These are phyloP conservation scores for Trypanosoma caninum DNA, from an alignment of 208 protist species.

Conservation along the genomic window DNA sequence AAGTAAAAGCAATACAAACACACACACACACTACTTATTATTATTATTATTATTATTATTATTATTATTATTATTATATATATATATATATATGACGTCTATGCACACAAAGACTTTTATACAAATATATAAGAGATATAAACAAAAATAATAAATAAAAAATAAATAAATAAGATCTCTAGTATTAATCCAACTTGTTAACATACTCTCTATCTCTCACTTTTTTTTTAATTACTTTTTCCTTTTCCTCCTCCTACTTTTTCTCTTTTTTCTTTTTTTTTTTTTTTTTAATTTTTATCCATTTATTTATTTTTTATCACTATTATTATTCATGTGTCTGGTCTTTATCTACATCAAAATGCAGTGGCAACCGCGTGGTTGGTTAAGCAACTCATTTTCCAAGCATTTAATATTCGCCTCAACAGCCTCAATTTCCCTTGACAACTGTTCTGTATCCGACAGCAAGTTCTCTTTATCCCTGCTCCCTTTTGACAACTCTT, in stretches of 20 bases:
- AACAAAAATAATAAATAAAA: neutral
- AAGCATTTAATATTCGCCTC: constrained; percentile 47
- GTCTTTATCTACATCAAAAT: constrained; percentile 59
- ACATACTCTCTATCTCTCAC: neutral
- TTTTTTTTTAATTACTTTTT: neutral
- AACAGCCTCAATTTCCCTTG: constrained; percentile 57
- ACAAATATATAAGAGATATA: neutral
- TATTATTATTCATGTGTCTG: too few relatives aligned
- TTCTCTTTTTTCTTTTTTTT: constrained; percentile 10
- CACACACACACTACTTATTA: neutral
- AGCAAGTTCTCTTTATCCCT: constrained; percentile 45
- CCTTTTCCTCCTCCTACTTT: neutral
- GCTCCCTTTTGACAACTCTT: constrained; percentile 25
- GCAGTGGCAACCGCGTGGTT: constrained; percentile 40
- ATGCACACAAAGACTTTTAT: too few relatives aligned
- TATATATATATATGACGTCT: constrained; percentile 1
- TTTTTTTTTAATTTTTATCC: neutral
- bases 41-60: neutral
- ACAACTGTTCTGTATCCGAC: constrained; percentile 37
- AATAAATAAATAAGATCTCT: neutral
- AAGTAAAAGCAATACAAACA: neutral
- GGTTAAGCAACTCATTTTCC: constrained; percentile 44
- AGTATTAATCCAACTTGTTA: too few relatives aligned
- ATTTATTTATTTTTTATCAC: too few relatives aligned
- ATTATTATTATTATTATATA: neutral